Base-by-base conservation (phyloP, 2,329 filamentous ascomycete species). In the Magnaporthales sp. region DNA sequence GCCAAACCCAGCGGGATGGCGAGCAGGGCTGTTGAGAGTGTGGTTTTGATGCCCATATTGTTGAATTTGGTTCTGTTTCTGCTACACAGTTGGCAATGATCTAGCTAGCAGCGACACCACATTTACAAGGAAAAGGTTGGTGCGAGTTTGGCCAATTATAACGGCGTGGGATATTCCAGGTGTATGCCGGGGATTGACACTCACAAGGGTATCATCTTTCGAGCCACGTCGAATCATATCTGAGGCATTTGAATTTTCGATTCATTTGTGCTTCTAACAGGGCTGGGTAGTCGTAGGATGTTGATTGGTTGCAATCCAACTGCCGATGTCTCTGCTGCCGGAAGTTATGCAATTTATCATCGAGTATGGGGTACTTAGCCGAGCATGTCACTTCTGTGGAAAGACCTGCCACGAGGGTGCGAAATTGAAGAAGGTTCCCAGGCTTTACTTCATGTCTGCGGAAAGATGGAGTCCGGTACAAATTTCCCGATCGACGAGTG, bases 11-110 rank as follows among this genome's bases (percentile, higher is more conserved):
- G 62, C 24, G 72, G 66, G 27, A 70, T 70, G 7, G 71, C 71
- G 66, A 74, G 71, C 68, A 74, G 63, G 29, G 70, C 64, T 66
- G 68, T 68, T 26, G 70, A 67, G 1, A 74, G 46, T 11, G 72
- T 31, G 63, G 24, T 69, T 62, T 71, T 73, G 66, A 73, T 62
- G 67, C 67, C 67, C 72, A 74, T 74, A 58, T 56, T 69, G 3
- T 54, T 11, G 27, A 7, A n/a, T 1, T 63, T 7, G 62, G n/a
- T 46, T 24, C n/a, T 60, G 3, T 19, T 24, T 10, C 22, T 60
- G 56, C 2, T 10, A 26, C 11, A 0, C 4, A 6, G 4, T 31
- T 26, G 26, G 27, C 24, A n/a, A 15, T 60, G 22, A 10, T 60
- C 10, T 15, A 38, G 11, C 3, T 38, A 15, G 32, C 32, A 22